phyloP scores from a whole-genome alignment of 139 green algal genomes.

The Volvox africanus region DNA sequence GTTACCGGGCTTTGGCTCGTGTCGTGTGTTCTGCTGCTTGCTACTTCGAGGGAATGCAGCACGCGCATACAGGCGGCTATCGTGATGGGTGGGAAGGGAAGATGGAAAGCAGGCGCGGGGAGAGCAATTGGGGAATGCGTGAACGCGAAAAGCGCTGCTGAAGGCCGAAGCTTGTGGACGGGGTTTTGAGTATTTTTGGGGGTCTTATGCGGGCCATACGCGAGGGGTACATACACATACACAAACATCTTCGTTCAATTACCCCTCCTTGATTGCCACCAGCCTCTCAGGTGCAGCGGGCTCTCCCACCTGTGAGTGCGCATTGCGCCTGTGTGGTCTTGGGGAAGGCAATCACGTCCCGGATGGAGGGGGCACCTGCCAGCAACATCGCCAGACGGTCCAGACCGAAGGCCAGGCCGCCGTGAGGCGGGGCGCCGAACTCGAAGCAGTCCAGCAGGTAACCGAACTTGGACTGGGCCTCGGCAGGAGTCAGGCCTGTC shows the following conservation, averaged over 20 bases:
- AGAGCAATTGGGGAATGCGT: no score
- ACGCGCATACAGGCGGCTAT: no score
- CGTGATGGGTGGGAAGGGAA: no score
- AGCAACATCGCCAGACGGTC: conserved; percentile 97
- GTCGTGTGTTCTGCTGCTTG: no score
- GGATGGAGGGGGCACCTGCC: conserved; percentile 85
- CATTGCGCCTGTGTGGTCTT: conserved; percentile 94
- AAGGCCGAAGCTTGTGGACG: no score
- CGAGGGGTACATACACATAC: no score
- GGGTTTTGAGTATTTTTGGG: no score
- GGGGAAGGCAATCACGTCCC: conserved; percentile 99
- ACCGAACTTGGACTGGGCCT: conserved; percentile 89
- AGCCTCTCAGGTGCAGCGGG: not conserved
- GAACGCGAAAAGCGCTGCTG: no score
- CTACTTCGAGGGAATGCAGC: no score
- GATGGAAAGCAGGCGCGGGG: no score
- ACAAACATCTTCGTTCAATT: not conserved
- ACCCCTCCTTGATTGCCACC: not conserved
- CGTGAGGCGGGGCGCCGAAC: conserved; percentile 94
- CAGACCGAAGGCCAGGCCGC: conserved; percentile 93
- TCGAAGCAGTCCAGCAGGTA: conserved; percentile 89
- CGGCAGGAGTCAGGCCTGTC: conserved; percentile 73
- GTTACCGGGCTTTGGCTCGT: no score
- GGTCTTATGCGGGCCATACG: no score
- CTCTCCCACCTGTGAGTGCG: conserved; percentile 79